Evolutionary conservation across 805 yeast genomes (phyloP).

Genomic region (Cyberlindnera galapagoensis): DNA sequence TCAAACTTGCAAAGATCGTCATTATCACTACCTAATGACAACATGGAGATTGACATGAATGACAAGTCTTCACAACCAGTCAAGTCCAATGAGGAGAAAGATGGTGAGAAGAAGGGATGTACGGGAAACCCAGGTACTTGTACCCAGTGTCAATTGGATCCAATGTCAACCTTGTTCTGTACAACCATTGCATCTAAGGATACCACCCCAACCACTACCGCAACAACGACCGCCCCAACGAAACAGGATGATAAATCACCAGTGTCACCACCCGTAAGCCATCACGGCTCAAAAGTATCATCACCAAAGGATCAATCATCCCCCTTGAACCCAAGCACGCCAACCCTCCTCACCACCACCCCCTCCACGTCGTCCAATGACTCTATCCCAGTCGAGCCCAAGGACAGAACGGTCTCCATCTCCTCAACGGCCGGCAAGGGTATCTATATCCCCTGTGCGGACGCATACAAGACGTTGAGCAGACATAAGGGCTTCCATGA

Average conservation of each 20-base stretch:
- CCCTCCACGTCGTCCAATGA: too few species aligned
- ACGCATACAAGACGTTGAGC: conserved; percentile 82
- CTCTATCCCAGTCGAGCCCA: too few species aligned
- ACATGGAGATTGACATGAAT: conserved; percentile 1
- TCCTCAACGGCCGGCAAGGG: conserved; percentile 24
- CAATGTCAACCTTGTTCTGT: conserved; percentile 84
- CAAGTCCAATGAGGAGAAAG: conserved; percentile 6
- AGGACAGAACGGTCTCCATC: too few species aligned
- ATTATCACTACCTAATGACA: neutral
- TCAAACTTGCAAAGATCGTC: conserved; percentile 25
- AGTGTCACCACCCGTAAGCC: conserved; percentile 23
- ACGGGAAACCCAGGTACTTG: conserved; percentile 90
- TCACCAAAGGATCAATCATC: too few species aligned
- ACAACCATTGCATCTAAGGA: conserved; percentile 63
- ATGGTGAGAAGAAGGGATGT: conserved; percentile 46
- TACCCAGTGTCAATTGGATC: conserved; percentile 74
- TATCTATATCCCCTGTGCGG: conserved; percentile 79
- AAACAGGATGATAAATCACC: conserved; percentile 19
- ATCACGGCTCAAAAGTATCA: conserved; percentile 22
- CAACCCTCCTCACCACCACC: too few species aligned
- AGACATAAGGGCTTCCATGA: conserved; percentile 72
- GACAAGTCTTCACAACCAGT: neutral
- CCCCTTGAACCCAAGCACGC: too few species aligned
- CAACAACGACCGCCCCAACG: neutral
- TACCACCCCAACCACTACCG: conserved; percentile 1